Evolutionary conservation across 2,329 filamentous ascomycete genomes (phyloP), one percentile per base, ranked within the genome.

Genomic region (Penicillium sp.): DNA sequence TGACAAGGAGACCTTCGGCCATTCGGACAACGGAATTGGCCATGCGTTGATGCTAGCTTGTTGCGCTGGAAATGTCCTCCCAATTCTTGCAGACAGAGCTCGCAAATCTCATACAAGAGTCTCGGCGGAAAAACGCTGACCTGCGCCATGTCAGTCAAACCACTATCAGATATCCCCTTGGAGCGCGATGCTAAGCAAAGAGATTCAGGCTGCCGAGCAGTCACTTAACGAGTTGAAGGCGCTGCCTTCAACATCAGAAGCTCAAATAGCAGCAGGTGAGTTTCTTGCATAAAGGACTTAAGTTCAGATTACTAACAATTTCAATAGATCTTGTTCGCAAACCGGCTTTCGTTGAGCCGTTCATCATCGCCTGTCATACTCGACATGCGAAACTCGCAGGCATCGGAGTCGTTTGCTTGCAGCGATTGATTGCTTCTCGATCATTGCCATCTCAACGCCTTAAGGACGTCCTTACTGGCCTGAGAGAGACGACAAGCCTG

Each of bases 41-140:
- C 57, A 70, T 70, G 68, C 55, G 63, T 56, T 69, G 58, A 67
- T 59, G 49, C 57, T 42, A 42, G 55, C 49, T 50, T 49, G 47
- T 34, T 33, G 38, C 56, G 52, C 62, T 67, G 65, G 70, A 72
- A 86, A 96, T 96, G 91, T 95, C 91, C 73, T 87, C 90, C 66
- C 90, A 95, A 82, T 86, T 96, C 67, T 82, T 96, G 66, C 85
- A 87, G 68, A 86, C 89, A 53, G 92, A 96, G 82, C 84, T 96
- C 71, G 84, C 87, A 67, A 95, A 90, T 76, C 84, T 96, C 71
- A 87, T 96, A 65, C 90, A 95, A 74, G 94, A 99, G 78, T 94
- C 92, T 70, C 97, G 95, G 76, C 85, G 93, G 66, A 97, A 95
- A 75, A 88, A 96, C 73, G 85, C 88, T 63, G 94, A 97, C 66